A percentile compares a stretch with the other conserved stretches of the same genome.
phyloP scores from a whole-genome alignment of 805 yeast species.

The Candida methanosorbosa region DNA sequence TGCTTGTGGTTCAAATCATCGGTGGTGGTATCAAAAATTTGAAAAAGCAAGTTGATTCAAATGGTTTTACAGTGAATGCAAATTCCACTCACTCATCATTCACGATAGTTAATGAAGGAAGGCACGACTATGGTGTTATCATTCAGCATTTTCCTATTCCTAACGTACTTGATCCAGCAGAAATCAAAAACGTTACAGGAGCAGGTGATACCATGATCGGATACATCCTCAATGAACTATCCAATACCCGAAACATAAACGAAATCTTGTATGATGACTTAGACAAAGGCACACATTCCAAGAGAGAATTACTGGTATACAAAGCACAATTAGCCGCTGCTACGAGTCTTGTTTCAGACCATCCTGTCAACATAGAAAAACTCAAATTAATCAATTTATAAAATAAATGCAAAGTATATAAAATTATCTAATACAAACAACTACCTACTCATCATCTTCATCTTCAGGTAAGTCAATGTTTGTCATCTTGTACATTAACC shows the following conservation, averaged over 20 bases:
- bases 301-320: constrained; percentile 13
- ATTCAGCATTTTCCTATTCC: constrained; percentile 53
- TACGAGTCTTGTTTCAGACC: constrained; percentile 12
- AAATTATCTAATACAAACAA: too few species aligned
- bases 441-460: neutral
- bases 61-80: neutral
- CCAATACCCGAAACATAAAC: too few species aligned
- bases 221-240: constrained; percentile 38
- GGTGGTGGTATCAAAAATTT: constrained; percentile 14
- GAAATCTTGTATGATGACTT: constrained; percentile 5
- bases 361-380: constrained; percentile 16
- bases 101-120: constrained; percentile 14
- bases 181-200: constrained; percentile 66
- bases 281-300: neutral
- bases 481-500: neutral
- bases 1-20: constrained; percentile 34
- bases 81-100: constrained; percentile 5
- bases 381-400: constrained; percentile 1
- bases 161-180: constrained; percentile 24
- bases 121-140: constrained; percentile 38
- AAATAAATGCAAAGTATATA: neutral
- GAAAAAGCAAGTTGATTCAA: too few species aligned
- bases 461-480: neutral
- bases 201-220: constrained; percentile 85
- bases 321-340: constrained; percentile 19